Base-by-base conservation (phyloP, 495 filamentous ascomycete genomes). In the Niebla homalea region DNA sequence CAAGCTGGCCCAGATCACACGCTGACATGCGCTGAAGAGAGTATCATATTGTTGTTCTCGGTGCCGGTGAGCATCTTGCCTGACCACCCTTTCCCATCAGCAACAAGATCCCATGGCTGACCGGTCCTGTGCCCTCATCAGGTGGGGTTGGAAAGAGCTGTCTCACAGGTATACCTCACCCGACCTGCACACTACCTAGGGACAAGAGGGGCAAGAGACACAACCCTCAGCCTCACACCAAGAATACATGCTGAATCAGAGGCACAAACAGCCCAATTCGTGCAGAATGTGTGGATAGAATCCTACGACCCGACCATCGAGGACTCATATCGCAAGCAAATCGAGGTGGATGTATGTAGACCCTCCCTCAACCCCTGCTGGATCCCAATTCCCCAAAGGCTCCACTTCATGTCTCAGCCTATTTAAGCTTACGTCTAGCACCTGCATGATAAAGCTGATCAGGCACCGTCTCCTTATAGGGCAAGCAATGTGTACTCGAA, bases 231-330 rank as follows among this genome's bases (percentile, higher is more conserved):
- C n/a, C 15, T 51, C 37, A 12, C 29, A 7, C 14, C 29, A 32
- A 10, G 29, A 12, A 32, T 25, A 36, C 26, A 6, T 2, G 22
- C 36, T 37, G 39, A 39, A 56, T 55, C 53, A 59, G 46, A 44
- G 43, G 50, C 52, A 8, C 11, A 2, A 5, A 60, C 67, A 95
- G 92, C 92, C 55, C 92, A 98, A 77, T 98, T 98, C 66, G 92
- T 97, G 18, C 92, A 97, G 65, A 94, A 96, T 73, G 86, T 95
- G 41, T 98, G 93, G 88, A 95, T 98, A 62, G 92, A 98, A 68
- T 89, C 85, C 65, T 98, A 98, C 68, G 92, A 98, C 66, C 92
- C 92, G 4, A 98, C 92, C 8, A 97, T 98, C 61, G 92, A 98
- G 68, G 89, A 98, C 68, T 94, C 92, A 39, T 98, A 97, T 66